These are phyloP conservation scores for Verticillium nubilum DNA, from an alignment of 2,329 filamentous ascomycete genomes.

Conservation along the genomic window DNA sequence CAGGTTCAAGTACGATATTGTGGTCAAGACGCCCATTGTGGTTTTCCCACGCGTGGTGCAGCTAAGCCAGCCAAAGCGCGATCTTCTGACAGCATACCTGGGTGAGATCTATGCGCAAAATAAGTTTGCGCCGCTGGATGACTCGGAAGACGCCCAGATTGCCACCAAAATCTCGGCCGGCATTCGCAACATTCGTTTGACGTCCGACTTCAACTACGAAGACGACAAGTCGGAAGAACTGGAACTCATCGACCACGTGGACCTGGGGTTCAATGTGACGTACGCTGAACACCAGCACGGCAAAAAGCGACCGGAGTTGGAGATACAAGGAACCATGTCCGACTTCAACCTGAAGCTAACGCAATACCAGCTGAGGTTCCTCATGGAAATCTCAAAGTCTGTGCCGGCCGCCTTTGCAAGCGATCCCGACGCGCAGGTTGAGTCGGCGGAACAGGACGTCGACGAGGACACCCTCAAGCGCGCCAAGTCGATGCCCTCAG, in stretches of 20 bases:
- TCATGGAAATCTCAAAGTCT: constrained; percentile 80
- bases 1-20: constrained; percentile 88
- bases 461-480: constrained; percentile 49
- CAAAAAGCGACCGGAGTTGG: constrained; percentile 77
- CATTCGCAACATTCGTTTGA: constrained; percentile 86
- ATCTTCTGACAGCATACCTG: constrained; percentile 85
- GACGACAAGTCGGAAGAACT: constrained; percentile 72
- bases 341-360: constrained; percentile 87
- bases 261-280: constrained; percentile 86
- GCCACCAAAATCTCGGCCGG: constrained; percentile 89
- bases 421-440: constrained; percentile 64
- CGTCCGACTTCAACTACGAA: constrained; percentile 80
- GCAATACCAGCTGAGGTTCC: constrained; percentile 83
- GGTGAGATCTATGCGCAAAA: constrained; percentile 98
- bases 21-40: constrained; percentile 92
- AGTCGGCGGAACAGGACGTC: constrained; percentile 70
- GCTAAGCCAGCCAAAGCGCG: constrained; percentile 64
- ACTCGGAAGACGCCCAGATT: constrained; percentile 64
- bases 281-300: constrained; percentile 81
- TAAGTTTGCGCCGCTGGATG: constrained; percentile 79
- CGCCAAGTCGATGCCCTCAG: constrained; percentile 31
- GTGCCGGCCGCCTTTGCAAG: constrained; percentile 83
- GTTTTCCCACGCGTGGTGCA: constrained; percentile 81
- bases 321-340: constrained; percentile 88
- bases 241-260: constrained; percentile 95